Percentiles rank a stretch among this genome's conserved stretches.
These are phyloP conservation scores for Adansonia gregorii DNA, from an alignment of 441 rosid genomes.

Conservation along the genomic window DNA sequence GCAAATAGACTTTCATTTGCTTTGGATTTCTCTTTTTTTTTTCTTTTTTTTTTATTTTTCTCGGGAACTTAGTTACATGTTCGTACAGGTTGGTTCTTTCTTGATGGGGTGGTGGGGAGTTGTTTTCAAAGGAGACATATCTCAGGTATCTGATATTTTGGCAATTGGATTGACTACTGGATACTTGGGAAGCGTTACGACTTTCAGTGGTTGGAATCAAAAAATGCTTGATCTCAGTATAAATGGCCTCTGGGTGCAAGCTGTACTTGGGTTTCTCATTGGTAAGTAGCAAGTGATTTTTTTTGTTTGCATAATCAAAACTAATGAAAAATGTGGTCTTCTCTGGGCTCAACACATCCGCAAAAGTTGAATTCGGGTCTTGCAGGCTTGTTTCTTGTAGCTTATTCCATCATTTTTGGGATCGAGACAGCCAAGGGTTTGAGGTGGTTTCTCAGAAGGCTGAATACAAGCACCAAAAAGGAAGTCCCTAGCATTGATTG, in stretches of 20 bases:
- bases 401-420: conserved; percentile 73
- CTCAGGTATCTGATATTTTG: conserved; percentile 61
- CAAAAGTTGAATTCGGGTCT: conserved; percentile 6
- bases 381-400: conserved; percentile 79
- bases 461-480: conserved; percentile 27
- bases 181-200: conserved; percentile 85
- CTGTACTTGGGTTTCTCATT: conserved; percentile 64
- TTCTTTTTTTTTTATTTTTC: not conserved
- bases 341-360: conserved; percentile 10
- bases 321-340: not conserved
- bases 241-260: conserved; percentile 70
- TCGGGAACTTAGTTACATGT: conserved; percentile 3
- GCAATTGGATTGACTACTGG: conserved; percentile 84
- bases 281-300: conserved; percentile 47
- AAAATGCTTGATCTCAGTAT: conserved; percentile 85
- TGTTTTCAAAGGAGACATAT: conserved; percentile 76
- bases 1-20: not conserved
- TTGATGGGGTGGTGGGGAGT: conserved; percentile 97
- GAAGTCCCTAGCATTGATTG: conserved; percentile 18
- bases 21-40: conserved; percentile 9
- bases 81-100: conserved; percentile 80
- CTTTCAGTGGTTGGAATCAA: conserved; percentile 95
- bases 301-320: not conserved
- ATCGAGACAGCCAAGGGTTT: conserved; percentile 83
- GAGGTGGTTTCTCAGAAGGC: conserved; percentile 47